phyloP scores from a whole-genome alignment of 1,284 basidiomycete genomes.

The Pholiota adiposa region DNA sequence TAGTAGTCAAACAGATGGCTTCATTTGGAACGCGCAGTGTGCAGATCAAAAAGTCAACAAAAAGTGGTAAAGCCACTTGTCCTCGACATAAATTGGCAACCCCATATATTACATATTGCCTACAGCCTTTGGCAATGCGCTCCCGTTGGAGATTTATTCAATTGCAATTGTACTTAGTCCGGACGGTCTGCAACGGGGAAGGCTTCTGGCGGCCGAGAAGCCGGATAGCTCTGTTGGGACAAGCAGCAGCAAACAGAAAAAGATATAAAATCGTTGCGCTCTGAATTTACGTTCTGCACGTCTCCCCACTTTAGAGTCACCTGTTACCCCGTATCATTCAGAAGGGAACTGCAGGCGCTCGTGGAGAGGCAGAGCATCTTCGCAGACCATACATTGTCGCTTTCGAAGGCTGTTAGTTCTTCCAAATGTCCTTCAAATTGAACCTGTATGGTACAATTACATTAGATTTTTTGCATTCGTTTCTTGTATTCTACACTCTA shows the following conservation, averaged over 20 bases:
- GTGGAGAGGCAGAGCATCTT: constrained; percentile 57
- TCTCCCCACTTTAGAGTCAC: constrained; percentile 68
- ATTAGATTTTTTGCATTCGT: not conserved
- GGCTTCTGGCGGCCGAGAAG: not conserved
- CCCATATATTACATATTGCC: too few species aligned
- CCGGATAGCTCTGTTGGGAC: too few species aligned
- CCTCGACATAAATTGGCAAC: too few species aligned
- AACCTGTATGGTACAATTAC: constrained; percentile 29
- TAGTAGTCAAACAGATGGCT: not conserved
- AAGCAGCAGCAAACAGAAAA: constrained; percentile 30
- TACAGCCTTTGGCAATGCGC: too few species aligned
- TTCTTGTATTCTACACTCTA: not conserved
- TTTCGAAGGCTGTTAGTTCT: constrained; percentile 18
- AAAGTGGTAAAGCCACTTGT: too few species aligned
- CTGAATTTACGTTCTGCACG: constrained; percentile 23
- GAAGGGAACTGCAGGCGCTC: constrained; percentile 63
- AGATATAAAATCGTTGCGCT: constrained; percentile 10
- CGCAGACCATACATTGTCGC: constrained; percentile 30
- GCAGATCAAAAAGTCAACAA: not conserved
- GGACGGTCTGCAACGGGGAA: not conserved
- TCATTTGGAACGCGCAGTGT: not conserved
- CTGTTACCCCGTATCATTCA: constrained; percentile 48
- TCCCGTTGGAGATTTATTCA: not conserved
- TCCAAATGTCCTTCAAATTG: constrained; percentile 21
- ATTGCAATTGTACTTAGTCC: not conserved